phyloP scores from a whole-genome alignment of 2,329 filamentous ascomycete species.

The Alternaria triticimaculans region DNA sequence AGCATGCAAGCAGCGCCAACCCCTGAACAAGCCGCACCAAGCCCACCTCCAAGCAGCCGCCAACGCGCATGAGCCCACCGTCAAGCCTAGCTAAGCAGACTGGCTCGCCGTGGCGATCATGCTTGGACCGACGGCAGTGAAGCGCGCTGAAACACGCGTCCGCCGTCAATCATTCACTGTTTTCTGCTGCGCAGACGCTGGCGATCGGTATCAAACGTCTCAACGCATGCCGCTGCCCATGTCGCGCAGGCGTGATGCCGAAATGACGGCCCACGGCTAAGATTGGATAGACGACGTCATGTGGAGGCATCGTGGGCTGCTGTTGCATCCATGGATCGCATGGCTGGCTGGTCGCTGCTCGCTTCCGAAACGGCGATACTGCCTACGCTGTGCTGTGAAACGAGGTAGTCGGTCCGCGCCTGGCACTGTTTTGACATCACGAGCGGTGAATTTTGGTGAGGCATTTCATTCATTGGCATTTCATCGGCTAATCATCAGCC shows the following conservation, averaged over 20 bases:
- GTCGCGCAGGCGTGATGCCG: not conserved
- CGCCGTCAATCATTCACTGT: slow-evolving; percentile 5
- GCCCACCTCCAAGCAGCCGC: not conserved
- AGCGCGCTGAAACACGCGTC: slow-evolving; percentile 18
- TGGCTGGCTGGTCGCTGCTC: not conserved
- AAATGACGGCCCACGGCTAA: slow-evolving; percentile 2
- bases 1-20: slow-evolving; percentile 6
- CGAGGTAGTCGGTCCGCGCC: not conserved
- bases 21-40: slow-evolving; percentile 20
- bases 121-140: slow-evolving; percentile 17
- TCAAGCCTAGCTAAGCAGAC: slow-evolving; percentile 6
- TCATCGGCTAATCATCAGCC: not conserved
- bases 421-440: not conserved
- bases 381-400: not conserved
- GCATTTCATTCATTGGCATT: not conserved
- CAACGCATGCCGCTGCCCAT: not conserved
- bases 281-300: not conserved
- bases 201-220: slow-evolving; percentile 14
- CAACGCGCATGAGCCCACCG: not conserved
- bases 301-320: not conserved
- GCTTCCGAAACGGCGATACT: slow-evolving; percentile 1
- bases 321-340: not conserved
- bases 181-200: not conserved
- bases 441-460: not conserved
- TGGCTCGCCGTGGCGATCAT: slow-evolving; percentile 14